Percentiles rank a stretch among this genome's conserved stretches.
These are phyloP conservation scores for Ceratocystiopsis minuta DNA, from an alignment of 2,329 filamentous ascomycete genomes.

Conservation along the genomic window DNA sequence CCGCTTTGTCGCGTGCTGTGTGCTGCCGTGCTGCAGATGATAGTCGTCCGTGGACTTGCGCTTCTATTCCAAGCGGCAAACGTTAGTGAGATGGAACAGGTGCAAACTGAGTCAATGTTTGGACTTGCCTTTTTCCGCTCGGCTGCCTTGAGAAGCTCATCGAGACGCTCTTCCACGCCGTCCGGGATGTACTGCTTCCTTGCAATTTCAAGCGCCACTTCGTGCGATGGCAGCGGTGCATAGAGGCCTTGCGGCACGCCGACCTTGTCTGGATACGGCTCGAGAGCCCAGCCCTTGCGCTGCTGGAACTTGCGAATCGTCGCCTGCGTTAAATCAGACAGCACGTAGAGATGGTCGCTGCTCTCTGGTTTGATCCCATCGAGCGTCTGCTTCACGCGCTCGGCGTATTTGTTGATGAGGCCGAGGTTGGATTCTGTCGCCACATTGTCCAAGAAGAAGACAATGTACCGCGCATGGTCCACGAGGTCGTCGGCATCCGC, in stretches of 20 bases:
- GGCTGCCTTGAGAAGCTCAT: conserved; percentile 43
- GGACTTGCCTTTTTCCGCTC: conserved; percentile 59
- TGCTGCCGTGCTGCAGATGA: conserved; percentile 19
- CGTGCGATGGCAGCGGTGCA: conserved; percentile 53
- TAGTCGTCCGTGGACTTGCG: conserved; percentile 35
- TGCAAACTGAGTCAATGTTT: too few relatives aligned
- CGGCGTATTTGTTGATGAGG: conserved; percentile 78
- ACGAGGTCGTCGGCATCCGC: conserved; percentile 47
- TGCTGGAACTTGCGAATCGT: conserved; percentile 77
- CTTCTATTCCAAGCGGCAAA: conserved; percentile 23
- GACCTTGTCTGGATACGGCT: conserved; percentile 66
- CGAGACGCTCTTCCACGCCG: conserved; percentile 56
- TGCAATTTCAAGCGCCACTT: conserved; percentile 67
- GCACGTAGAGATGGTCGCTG: conserved; percentile 62
- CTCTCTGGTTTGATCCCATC: conserved; percentile 54
- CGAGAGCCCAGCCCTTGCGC: conserved; percentile 67
- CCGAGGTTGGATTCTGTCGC: conserved; percentile 76
- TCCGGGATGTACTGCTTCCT: conserved; percentile 72
- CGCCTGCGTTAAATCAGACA: conserved; percentile 73
- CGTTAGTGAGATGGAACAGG: neutral
- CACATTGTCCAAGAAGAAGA: conserved; percentile 73
- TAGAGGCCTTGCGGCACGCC: conserved; percentile 69
- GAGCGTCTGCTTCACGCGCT: conserved; percentile 76
- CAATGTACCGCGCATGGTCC: conserved; percentile 73
- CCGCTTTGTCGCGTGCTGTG: conserved; percentile 21